phyloP scores from a whole-genome alignment of 192 early-diverging fungal genomes.

The Gigaspora rosea region DNA sequence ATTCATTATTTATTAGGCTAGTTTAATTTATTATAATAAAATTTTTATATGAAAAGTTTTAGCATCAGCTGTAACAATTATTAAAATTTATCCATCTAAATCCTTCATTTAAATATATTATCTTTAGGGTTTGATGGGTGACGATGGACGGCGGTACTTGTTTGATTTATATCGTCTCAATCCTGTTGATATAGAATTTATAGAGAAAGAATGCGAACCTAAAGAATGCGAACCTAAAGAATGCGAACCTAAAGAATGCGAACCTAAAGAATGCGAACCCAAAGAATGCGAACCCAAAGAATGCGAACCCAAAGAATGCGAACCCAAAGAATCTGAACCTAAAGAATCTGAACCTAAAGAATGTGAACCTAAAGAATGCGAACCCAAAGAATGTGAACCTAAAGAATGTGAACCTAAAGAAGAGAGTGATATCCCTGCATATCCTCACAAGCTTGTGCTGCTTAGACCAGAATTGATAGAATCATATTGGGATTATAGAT shows the following conservation, averaged over 20 bases:
- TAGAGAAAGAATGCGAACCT: constrained; percentile 53
- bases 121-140: constrained; percentile 72
- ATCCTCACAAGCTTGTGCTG: constrained; percentile 85
- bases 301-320: constrained; percentile 51
- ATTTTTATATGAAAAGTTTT: too few relatives aligned
- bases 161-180: constrained; percentile 91
- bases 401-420: constrained; percentile 54
- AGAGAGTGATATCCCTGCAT: constrained; percentile 56
- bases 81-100: neutral
- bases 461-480: constrained; percentile 87
- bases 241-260: constrained; percentile 51
- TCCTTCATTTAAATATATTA: neutral
- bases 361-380: constrained; percentile 57
- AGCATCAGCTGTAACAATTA: neutral
- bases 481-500: constrained; percentile 80
- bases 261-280: constrained; percentile 43
- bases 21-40: too few relatives aligned
- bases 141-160: constrained; percentile 90
- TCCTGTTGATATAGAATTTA: constrained; percentile 89
- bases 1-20: too few relatives aligned
- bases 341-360: constrained; percentile 39
- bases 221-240: constrained; percentile 1
- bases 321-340: constrained; percentile 43
- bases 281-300: constrained; percentile 41
- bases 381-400: constrained; percentile 54